Evolutionary conservation across 2,329 filamentous ascomycete species (phyloP), one percentile per base, ranked within the genome.

Genomic region (Colletotrichum sp.): DNA sequence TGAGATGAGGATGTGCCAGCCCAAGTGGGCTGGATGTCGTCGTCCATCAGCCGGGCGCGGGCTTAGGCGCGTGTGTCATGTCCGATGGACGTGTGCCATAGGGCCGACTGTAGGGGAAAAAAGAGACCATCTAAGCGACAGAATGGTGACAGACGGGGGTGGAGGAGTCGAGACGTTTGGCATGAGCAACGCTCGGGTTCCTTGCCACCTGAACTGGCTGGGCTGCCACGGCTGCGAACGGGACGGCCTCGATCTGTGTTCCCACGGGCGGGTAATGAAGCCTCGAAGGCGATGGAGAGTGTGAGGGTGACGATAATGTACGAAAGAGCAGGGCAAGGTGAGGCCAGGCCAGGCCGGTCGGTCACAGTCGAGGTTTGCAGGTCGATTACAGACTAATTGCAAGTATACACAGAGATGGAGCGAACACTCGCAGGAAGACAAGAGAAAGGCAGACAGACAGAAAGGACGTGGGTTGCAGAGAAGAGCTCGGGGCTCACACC

Each of bases 1-100:
- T 72, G 68, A 60, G 69, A 60, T 72, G 69, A 67, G 68, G 44
- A 62, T 67, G 68, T 75, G 72, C 49, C 72, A 75, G 63, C 36
- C 55, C 68, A 39, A 64, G 28, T 66, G 69, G 62, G 52, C 36
- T 72, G 62, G 60, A 71, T 26, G 36, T 49, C 26, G 57, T 34
- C 32, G 57, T 32, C 70, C 30, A 72, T 72, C 63, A 68, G 21
- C 15, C 32, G 52, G 26, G 52, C 70, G 55, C 63, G 70, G 32
- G 68, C 68, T 70, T 70, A 70, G 57, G 68, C 68, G 68, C 68
- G 68, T 62, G 67, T 69, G 28, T 63, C 68, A 70, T 52, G 68
- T 70, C 68, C 36, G 68, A 63, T n/a, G 57, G 57, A 70, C 39
- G 68, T 70, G 36, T 70, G 68, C 21, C 68, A 52, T 70, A 63